Evolutionary conservation across 73 alveolate genomes (phyloP), one percentile per base, ranked within the genome.

Genomic region (Paramecium bursaria): DNA sequence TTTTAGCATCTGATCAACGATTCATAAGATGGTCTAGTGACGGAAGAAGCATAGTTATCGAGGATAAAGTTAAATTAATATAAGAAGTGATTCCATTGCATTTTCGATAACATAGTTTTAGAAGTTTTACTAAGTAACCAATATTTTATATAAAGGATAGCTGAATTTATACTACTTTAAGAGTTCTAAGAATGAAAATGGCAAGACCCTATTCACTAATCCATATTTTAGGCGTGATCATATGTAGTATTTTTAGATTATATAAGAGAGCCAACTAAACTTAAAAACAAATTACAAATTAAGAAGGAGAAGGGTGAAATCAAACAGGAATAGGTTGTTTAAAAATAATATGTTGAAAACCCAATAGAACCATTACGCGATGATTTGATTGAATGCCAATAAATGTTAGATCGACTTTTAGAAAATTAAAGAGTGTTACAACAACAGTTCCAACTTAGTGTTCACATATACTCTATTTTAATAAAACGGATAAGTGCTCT

Each of bases 131-230:
- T 6, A 67, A 67, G 44, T 21, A 67, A 19, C 33, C n/a, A n/a
- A n/a, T n/a, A n/a, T n/a, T n/a, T n/a, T n/a, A n/a, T n/a, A n/a
- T n/a, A n/a, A n/a, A n/a, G n/a, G n/a, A n/a, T n/a, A n/a, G n/a
- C n/a, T 67, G 82, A 67, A 67, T 11, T 57, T 67, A 21, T 67
- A 67, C 23, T 39, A 67, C 44, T 67, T 67, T 67, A 67, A 67
- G 14, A 67, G 60, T 67, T 39, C 60, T 4, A 67, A 67, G 44
- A 57, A 67, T 67, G 82, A 67, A 42, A 42, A 67, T 67, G 82
- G 82, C 11, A 21, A 25, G 33, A 35, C 82, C 21, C 13, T 67
- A 6, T 67, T 67, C 19, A 19, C 22, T 39, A 67, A 67, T 67
- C 60, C 53, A 42, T 1, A 67, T 67, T 57, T 67, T 67, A 67